Conservation (phyloP, 2,329 filamentous ascomycete species). For the Exophiala viscosa region DNA sequence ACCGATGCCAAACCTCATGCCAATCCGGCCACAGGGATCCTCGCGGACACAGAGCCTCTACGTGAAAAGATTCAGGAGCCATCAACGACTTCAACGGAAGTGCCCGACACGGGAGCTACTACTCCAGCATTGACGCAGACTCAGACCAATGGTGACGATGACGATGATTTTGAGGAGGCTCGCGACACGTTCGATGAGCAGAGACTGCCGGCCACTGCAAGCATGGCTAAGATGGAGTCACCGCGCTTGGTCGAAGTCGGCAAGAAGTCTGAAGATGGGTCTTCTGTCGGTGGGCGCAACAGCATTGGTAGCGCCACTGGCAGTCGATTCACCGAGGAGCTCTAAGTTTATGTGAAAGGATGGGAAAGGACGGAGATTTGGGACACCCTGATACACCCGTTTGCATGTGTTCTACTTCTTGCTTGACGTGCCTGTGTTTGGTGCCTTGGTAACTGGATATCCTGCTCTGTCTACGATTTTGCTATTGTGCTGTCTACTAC, state of each 20-base stretch:
- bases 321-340: conserved; percentile 26
- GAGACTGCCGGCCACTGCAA: conserved; percentile 11
- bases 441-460: no score
- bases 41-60: conserved; percentile 11
- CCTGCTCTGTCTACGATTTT: no score
- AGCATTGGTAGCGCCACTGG: conserved; percentile 8
- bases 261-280: conserved; percentile 16
- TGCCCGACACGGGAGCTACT: conserved; percentile 9
- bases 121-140: conserved; percentile 19
- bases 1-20: conserved; percentile 1
- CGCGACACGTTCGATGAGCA: conserved; percentile 28
- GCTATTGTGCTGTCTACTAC: no score
- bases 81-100: conserved; percentile 18
- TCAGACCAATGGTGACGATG: conserved; percentile 16
- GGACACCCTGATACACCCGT: no score
- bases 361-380: background rate
- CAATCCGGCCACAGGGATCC: conserved; percentile 7
- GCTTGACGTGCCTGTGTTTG: no score
- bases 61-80: conserved; percentile 16
- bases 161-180: conserved; percentile 29
- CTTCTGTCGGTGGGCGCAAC: conserved; percentile 6
- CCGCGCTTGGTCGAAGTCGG: conserved; percentile 20
- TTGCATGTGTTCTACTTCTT: no score
- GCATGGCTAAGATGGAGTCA: no score
- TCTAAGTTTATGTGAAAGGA: conserved; percentile 2